Base-by-base conservation (phyloP, 108 stramenopile species). In the Epithemia pelagica region DNA sequence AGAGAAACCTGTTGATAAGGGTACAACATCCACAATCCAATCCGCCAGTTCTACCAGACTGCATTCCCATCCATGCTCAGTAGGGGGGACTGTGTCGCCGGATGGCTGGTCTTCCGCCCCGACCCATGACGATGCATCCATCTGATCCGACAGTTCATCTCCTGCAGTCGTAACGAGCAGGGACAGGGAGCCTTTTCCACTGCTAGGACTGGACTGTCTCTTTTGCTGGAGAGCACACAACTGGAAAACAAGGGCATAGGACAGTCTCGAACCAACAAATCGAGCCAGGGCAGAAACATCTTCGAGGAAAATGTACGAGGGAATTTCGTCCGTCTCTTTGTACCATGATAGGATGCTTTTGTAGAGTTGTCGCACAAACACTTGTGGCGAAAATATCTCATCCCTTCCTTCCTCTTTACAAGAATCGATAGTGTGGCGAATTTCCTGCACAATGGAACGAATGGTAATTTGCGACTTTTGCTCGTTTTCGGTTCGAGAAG, bases 21-120 rank as follows among this genome's bases (percentile, higher is more conserved):
- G 88, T 54, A 82, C 58, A 0, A 93, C 85, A 74, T 93, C 91
- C n/a, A 93, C 84, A 23, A 93, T 74, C 5, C 74, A 80, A 78
- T 93, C 88, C 28, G 82, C 85, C 30, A 78, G 32, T 69, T 88
- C 87, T 23, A 76, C 74, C 66, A 89, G 67, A 54, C 64, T 68
- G 29, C 82, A 64, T 70, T 85, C 83, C 78, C 87, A 83, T 27
- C 79, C 74, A 25, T 74, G 30, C 2, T 78, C 74, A 23, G 62
- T 69, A 5, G 46, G 27, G 7, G 73, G 54, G 18, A 29, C 30
- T 54, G 1, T 0, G 7, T 52, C 32, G 25, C 20, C 28, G 29
- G 23, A n/a, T 25, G 71, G 52, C 28, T 30, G 31, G 23, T 52
- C 58, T 37, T 62, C 20, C 5, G 81, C 80, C 51, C 81, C 84